A percentile compares a stretch with the other conserved stretches of the same genome.
Evolutionary conservation across 257 asterid species (phyloP).

Genomic region (Haberlea rhodopensis): DNA sequence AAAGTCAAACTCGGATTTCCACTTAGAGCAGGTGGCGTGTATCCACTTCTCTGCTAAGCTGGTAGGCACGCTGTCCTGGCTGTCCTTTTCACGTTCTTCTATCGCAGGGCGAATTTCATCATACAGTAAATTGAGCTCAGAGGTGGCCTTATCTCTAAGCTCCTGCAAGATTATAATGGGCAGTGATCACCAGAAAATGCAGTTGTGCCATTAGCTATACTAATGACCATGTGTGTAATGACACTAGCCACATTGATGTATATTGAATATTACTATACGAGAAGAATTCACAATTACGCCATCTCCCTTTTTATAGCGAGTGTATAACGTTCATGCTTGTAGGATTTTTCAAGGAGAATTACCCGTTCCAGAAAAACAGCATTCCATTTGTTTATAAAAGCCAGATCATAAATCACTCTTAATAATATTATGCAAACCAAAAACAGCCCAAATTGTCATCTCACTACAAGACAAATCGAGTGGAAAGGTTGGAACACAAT

Average conservation of each 20-base stretch:
- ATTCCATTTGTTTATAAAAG: too few species aligned
- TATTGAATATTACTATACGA: too few species aligned
- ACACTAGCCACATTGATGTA: background rate
- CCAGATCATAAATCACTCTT: too few species aligned
- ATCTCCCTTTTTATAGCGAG: too few species aligned
- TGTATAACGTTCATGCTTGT: too few species aligned
- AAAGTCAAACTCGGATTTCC: constrained; percentile 70
- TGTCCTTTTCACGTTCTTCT: constrained; percentile 80
- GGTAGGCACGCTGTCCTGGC: constrained; percentile 77
- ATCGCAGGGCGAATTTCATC: constrained; percentile 91
- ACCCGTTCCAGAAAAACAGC: too few species aligned
- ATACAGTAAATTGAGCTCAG: constrained; percentile 58
- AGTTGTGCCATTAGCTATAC: background rate
- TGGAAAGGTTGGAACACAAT: too few species aligned
- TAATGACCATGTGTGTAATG: background rate
- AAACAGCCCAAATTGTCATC: too few species aligned
- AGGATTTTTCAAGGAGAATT: too few species aligned
- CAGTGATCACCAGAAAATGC: background rate
- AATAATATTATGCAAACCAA: too few species aligned
- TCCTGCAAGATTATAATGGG: constrained; percentile 42
- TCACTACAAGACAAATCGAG: too few species aligned
- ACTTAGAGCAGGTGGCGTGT: constrained; percentile 64
- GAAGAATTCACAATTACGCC: background rate
- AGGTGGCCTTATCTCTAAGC: constrained; percentile 49
- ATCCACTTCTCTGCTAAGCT: constrained; percentile 86